phyloP scores from a whole-genome alignment of 2,329 filamentous ascomycete species.

The Saccharata proteae region DNA sequence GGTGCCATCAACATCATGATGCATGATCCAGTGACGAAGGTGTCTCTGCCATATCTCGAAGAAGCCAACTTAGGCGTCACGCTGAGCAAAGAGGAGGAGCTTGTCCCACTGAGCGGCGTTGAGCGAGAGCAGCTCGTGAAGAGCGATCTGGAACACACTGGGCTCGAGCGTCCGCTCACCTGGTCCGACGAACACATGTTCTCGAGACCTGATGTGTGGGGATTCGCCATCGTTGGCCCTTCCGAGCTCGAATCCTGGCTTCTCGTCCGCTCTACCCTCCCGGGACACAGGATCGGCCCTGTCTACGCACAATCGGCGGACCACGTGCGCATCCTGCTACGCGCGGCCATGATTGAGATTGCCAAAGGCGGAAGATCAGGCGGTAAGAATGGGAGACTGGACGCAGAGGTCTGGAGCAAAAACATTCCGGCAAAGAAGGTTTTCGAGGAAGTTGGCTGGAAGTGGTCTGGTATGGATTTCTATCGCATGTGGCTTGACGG shows the following conservation, averaged over 20 bases:
- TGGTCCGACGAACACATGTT: constrained; percentile 21
- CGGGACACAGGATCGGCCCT: constrained; percentile 24
- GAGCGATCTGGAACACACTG: constrained; percentile 19
- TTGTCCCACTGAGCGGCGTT: constrained; percentile 14
- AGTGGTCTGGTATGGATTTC: constrained; percentile 18
- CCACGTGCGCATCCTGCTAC: constrained; percentile 16
- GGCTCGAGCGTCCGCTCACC: constrained; percentile 18
- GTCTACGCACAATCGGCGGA: constrained; percentile 19
- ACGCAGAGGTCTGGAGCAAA: constrained; percentile 22
- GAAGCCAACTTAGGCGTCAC: neutral
- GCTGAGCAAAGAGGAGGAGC: constrained; percentile 1
- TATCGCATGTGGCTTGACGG: constrained; percentile 27
- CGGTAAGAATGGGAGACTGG: constrained; percentile 12
- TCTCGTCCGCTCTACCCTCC: constrained; percentile 19
- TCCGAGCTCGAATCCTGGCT: constrained; percentile 17
- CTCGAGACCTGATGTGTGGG: constrained; percentile 17
- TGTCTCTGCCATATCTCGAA: too few relatives aligned
- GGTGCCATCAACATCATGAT: constrained; percentile 19
- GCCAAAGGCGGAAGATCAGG: constrained; percentile 6
- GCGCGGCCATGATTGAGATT: constrained; percentile 15
- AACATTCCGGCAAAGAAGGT: constrained; percentile 18
- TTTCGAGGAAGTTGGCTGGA: constrained; percentile 24
- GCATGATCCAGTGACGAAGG: constrained; percentile 10
- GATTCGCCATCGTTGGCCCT: constrained; percentile 14
- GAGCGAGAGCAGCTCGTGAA: constrained; percentile 13